These are phyloP conservation scores for Cylindrotheca closterium DNA, from an alignment of 108 stramenopile genomes.

Conservation along the genomic window DNA sequence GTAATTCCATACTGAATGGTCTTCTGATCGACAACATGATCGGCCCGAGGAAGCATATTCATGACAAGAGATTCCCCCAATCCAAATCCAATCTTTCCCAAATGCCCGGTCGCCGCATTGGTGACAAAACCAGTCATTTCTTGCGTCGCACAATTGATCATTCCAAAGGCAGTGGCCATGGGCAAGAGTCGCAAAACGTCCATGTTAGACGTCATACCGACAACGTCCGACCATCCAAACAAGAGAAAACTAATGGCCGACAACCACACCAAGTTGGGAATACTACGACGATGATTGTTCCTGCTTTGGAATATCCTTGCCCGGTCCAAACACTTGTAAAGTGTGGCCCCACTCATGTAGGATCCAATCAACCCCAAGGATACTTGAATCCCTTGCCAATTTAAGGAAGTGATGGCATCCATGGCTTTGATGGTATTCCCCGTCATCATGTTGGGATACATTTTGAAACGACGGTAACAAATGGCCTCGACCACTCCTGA, in stretches of 20 bases:
- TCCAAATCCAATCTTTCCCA: conserved; percentile 24
- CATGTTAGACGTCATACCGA: neutral
- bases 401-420: conserved; percentile 5
- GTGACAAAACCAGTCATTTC: conserved; percentile 23
- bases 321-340: conserved; percentile 1
- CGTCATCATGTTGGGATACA: conserved; percentile 44
- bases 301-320: neutral
- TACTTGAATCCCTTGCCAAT: neutral
- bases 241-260: neutral
- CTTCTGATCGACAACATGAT: neutral
- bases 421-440: conserved; percentile 24
- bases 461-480: conserved; percentile 14
- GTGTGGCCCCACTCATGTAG: conserved; percentile 15
- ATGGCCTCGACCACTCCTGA: conserved; percentile 31
- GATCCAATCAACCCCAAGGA: neutral
- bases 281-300: no score
- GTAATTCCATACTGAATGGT: neutral
- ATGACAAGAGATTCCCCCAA: conserved; percentile 3
- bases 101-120: conserved; percentile 38
- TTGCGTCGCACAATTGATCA: conserved; percentile 16
- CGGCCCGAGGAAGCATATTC: neutral
- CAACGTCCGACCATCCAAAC: conserved; percentile 9
- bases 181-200: neutral
- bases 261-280: neutral
- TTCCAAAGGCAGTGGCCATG: conserved; percentile 22